Base-by-base conservation (phyloP, 2,329 filamentous ascomycete species). In the Trichoderma sp. region DNA sequence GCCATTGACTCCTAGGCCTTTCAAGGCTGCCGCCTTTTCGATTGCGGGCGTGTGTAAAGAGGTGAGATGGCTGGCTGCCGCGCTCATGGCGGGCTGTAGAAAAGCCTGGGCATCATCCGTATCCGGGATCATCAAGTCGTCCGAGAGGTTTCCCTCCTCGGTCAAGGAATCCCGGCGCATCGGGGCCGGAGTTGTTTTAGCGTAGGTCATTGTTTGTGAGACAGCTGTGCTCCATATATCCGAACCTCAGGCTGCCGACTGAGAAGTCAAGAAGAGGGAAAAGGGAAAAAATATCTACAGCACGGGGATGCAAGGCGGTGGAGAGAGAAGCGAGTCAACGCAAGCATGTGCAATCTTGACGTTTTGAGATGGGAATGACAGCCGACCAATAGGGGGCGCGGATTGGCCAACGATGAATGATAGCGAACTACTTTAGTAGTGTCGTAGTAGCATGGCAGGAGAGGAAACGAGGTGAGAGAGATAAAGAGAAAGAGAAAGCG, bases 101-200 rank as follows among this genome's bases (percentile, higher is more conserved):
- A 91, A 86, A 8, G 89, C 90, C 78, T 90, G 89, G 5, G 88
- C 90, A 77, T 89, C 89, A 79, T 91, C 89, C 75, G 88, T 85
- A 63, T 89, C 87, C 67, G 80, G 81, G 31, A 83, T 78, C 21
- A 81, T 79, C n/a, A 77, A 79, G 5, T 79, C 79, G 31, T 81
- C 77, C 7, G 75, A 76, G 1, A 77, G 27, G 9, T 65, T 69
- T 14, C 35, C 62, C n/a, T 78, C 77, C 4, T 77, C 75, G 53
- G 65, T 33, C 24, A 38, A 11, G 4, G 35, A 59, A 35, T 35
- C 64, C 18, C n/a, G 59, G 35, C 41, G 71, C 24, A 64, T 35
- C 63, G 62, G 45, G 31, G n/a, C 69, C 31, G 35, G 69, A 27
- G 16, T 33, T 33, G 59, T 50, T 29, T 56, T 59, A 14, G 63